phyloP scores from a whole-genome alignment of 805 yeast genomes.

The Saturnispora saitoi region DNA sequence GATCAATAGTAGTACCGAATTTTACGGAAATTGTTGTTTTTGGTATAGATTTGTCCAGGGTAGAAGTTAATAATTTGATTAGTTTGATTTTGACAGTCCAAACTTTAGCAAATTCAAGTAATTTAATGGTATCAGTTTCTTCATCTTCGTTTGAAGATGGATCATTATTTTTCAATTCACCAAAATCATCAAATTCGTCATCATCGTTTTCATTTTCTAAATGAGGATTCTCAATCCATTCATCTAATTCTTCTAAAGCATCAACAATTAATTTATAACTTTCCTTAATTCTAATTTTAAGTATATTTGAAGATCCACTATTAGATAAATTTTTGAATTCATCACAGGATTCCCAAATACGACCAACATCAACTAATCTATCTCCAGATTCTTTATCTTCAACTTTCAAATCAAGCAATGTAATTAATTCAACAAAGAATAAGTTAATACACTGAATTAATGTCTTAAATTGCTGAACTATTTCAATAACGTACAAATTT shows the following conservation, averaged over 20 bases:
- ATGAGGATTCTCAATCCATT: conserved; percentile 57
- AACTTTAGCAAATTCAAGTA: conserved; percentile 29
- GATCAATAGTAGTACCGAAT: conserved; percentile 39
- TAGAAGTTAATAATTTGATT: conserved; percentile 47
- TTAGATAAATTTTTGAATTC: conserved; percentile 32
- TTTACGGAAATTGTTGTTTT: conserved; percentile 18
- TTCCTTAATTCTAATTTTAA: conserved; percentile 38
- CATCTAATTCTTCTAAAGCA: conserved; percentile 57
- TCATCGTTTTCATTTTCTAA: conserved; percentile 38
- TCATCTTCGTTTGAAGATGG: conserved; percentile 19
- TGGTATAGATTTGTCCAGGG: conserved; percentile 53
- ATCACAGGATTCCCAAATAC: conserved; percentile 65
- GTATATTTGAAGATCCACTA: conserved; percentile 45
- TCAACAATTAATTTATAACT: conserved; percentile 45
- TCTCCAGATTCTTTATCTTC: conserved; percentile 23
- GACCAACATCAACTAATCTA: conserved; percentile 54
- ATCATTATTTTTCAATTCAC: conserved; percentile 12
- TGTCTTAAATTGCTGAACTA: conserved; percentile 20
- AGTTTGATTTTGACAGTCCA: conserved; percentile 51
- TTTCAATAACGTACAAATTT: conserved; percentile 23
- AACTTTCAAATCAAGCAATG: conserved; percentile 10
- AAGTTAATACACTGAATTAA: conserved; percentile 7
- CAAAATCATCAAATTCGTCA: conserved; percentile 29
- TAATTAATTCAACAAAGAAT: conserved; percentile 13
- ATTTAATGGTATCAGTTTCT: conserved; percentile 17